phyloP scores from a whole-genome alignment of 2,329 filamentous ascomycete genomes.

The Fusarium sp. region DNA sequence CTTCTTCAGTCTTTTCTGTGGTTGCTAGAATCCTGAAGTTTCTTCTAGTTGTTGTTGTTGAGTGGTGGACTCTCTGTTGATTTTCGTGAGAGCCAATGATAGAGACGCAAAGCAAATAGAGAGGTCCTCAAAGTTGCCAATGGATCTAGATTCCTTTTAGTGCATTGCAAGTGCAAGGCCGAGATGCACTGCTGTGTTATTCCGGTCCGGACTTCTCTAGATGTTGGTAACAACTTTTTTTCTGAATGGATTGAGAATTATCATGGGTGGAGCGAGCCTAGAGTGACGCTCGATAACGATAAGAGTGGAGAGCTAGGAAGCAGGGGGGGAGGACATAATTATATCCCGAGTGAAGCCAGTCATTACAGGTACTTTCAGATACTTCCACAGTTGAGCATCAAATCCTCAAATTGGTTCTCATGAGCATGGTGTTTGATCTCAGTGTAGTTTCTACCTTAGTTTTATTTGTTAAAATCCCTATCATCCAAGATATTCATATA shows the following conservation, averaged over 20 bases:
- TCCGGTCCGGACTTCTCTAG: constrained; percentile 35
- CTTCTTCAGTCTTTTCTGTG: constrained; percentile 35
- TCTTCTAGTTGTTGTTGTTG: constrained; percentile 30
- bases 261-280: constrained; percentile 35
- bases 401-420: background rate
- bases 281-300: constrained; percentile 32
- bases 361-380: too few relatives aligned
- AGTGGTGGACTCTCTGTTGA: constrained; percentile 31
- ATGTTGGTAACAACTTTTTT: constrained; percentile 44
- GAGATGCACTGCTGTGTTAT: constrained; percentile 37
- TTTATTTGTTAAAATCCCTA: too few relatives aligned
- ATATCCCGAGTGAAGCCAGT: background rate
- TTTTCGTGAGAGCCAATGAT: constrained; percentile 24
- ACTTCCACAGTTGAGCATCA: too few relatives aligned
- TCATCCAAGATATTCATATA: too few relatives aligned
- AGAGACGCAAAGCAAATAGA: constrained; percentile 13
- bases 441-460: too few relatives aligned
- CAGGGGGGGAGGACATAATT: constrained; percentile 34
- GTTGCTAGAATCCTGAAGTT: constrained; percentile 32
- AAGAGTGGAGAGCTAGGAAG: constrained; percentile 22
- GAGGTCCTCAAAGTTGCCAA: constrained; percentile 28
- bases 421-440: too few relatives aligned
- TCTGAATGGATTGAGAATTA: constrained; percentile 38
- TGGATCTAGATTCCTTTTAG: constrained; percentile 37
- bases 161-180: constrained; percentile 31